Base-by-base conservation (phyloP, 208 protist genomes). In the Trypanosoma cruzi region DNA sequence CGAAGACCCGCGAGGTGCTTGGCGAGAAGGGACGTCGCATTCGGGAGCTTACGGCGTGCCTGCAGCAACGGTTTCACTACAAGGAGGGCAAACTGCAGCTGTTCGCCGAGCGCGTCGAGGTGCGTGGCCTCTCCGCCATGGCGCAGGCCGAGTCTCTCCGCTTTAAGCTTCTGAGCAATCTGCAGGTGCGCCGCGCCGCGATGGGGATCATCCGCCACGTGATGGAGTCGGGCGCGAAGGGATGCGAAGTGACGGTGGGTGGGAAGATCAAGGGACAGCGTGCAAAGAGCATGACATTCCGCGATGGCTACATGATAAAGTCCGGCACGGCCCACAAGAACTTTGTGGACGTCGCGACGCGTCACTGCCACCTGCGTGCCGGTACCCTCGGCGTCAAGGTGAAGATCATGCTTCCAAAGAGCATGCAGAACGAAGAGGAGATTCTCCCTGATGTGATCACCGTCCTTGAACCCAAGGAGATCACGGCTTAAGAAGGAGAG, bases 241-340 rank as follows among this genome's bases (percentile, higher is more conserved):
- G 99, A 85, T 97, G 92, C 85, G 99, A 99, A 89, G 97, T 99
- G 62, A 94, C 98, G 68, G 98, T 99, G 44, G 96, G 98, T 56
- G 99, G 99, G 79, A 99, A 99, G 92, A 89, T 99, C 55, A 96
- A 99, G 77, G 98, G 95, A 46, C 98, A 99, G 87, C 97, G 99
- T 86, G 99, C 99, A 57, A 99, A 99, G 92, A 75, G 79, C 68
- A 99, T 99, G 98, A 99, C 99, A 81, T 99, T 99, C 97, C 89
- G 88, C 58, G 99, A 99, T 63, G 99, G 99, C 64, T 99, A 99
- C 88, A 99, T 99, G 98, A 98, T 99, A 86, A 98, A 98, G 80
- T 97, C 97, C 53, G 98, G 98, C 86, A 85, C 98, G 40, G 92
- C 97, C 50, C 82, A 87, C 61, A 92, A 94, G 68, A 62, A 86